Conservation (phyloP, 768 basidiomycete genomes). For the Amanita exitialis region DNA sequence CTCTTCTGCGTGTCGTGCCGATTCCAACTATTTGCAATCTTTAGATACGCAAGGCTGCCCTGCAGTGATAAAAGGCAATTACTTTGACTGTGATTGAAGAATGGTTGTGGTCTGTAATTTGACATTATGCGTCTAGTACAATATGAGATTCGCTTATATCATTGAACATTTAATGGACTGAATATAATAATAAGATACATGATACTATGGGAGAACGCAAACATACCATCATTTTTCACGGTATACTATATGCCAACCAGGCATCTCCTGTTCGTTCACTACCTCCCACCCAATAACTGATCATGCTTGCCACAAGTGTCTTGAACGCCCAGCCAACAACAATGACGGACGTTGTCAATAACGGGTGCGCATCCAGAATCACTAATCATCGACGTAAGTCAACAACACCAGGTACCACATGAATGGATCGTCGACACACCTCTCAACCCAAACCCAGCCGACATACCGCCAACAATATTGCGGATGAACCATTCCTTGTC, state of each 20-base stretch:
- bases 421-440: conserved; percentile 29
- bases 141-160: background rate
- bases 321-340: conserved; percentile 66
- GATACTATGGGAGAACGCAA: background rate
- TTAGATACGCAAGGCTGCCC: conserved; percentile 43
- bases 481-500: conserved; percentile 81
- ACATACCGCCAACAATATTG: conserved; percentile 78
- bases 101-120: background rate
- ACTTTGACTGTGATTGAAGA: conserved; percentile 52
- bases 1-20: background rate
- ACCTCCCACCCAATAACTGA: conserved; percentile 53
- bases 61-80: conserved; percentile 40
- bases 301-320: conserved; percentile 47
- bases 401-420: background rate
- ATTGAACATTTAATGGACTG: background rate
- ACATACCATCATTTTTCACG: conserved; percentile 21
- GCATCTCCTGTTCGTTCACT: conserved; percentile 48
- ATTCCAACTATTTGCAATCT: background rate
- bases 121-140: background rate
- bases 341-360: conserved; percentile 69
- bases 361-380: conserved; percentile 65
- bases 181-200: background rate
- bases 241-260: conserved; percentile 81
- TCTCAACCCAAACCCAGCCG: conserved; percentile 77
- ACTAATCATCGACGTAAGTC: conserved; percentile 30